Evolutionary conservation across 1,139 yeast genomes (phyloP).

Genomic region (Hansenula anomala): DNA sequence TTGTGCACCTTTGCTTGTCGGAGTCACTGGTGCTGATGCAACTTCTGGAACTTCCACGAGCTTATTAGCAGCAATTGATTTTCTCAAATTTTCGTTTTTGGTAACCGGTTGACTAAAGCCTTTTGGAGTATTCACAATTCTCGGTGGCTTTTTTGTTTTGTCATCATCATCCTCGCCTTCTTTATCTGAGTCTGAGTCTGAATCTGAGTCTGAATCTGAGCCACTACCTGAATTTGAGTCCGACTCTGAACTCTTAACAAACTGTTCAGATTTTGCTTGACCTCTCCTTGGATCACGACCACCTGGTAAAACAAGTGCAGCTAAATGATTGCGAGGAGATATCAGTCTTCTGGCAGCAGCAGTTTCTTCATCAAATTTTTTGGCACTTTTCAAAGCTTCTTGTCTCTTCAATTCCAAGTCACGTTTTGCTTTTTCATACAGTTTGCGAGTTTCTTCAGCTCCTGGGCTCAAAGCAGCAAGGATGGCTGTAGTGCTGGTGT

Average conservation of each 20-base stretch:
- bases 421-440: constrained; percentile 10
- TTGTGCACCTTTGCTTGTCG: constrained; percentile 8
- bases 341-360: no score
- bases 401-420: constrained; percentile 7
- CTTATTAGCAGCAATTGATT: constrained; percentile 5
- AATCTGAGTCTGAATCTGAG: constrained; percentile 7
- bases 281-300: constrained; percentile 19
- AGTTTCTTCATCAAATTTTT: not conserved
- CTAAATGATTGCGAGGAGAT: no score
- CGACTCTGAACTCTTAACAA: constrained; percentile 5
- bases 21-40: constrained; percentile 9
- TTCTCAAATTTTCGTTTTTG: constrained; percentile 1
- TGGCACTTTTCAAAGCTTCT: not conserved
- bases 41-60: constrained; percentile 4
- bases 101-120: constrained; percentile 19
- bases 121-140: constrained; percentile 34
- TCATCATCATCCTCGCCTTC: constrained; percentile 21
- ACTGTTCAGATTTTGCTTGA: constrained; percentile 7
- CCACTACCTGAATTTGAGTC: not conserved
- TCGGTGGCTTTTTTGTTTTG: constrained; percentile 23
- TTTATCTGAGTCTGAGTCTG: constrained; percentile 15
- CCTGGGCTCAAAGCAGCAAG: not conserved
- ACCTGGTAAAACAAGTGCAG: no score
- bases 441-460: constrained; percentile 4
- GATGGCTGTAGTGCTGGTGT: no score